A percentile compares a stretch with the other conserved stretches of the same genome.
Evolutionary conservation across 768 basidiomycete genomes (phyloP).

Genomic region (Tulasnella sp.): DNA sequence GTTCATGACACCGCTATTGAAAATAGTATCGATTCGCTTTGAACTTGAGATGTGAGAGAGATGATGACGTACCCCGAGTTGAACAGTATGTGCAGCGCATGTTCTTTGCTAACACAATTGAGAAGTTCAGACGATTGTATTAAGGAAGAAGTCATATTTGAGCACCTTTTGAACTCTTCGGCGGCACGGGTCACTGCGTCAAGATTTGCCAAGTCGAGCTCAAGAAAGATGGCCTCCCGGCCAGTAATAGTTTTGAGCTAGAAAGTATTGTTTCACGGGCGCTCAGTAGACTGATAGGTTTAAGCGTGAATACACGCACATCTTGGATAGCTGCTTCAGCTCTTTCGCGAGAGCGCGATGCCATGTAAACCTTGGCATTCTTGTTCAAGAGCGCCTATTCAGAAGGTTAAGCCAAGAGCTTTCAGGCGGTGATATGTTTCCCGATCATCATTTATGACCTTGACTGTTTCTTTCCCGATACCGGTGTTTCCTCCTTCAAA

Average conservation of each 20-base stretch:
- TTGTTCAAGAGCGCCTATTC: constrained; percentile 8
- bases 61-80: constrained; percentile 35
- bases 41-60: neutral
- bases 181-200: constrained; percentile 11
- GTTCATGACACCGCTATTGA: constrained; percentile 38
- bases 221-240: constrained; percentile 12
- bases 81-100: constrained; percentile 36
- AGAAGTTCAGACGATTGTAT: neutral
- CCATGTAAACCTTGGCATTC: constrained; percentile 19
- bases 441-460: neutral
- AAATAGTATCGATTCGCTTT: neutral
- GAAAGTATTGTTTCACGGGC: neutral
- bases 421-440: no score
- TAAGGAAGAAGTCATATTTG: neutral
- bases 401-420: no score
- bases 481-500: constrained; percentile 14
- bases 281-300: no score
- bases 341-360: constrained; percentile 12
- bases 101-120: constrained; percentile 30
- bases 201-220: constrained; percentile 17
- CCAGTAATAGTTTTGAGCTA: constrained; percentile 11
- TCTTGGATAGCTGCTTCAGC: constrained; percentile 14
- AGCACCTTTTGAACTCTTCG: constrained; percentile 12
- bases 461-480: constrained; percentile 15
- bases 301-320: neutral